Conservation (phyloP, 345 rosid genomes). For the Arabis hirsuta region DNA sequence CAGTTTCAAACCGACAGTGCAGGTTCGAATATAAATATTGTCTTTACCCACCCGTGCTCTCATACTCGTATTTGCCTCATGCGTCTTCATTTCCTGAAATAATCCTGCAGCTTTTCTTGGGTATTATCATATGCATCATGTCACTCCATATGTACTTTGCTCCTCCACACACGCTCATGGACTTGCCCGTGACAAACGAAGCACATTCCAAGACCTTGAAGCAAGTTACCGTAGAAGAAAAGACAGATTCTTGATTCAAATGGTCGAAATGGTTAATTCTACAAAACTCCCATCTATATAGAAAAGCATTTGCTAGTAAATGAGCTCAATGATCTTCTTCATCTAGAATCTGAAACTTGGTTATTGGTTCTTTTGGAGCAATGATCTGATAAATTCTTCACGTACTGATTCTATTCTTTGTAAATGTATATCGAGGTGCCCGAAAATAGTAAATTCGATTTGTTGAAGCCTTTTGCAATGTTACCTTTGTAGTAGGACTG, state of each 20-base stretch:
- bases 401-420: not conserved
- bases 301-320: conserved; percentile 8
- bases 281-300: conserved; percentile 13
- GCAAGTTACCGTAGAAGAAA: conserved; percentile 59
- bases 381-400: conserved; percentile 12
- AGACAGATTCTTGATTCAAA: conserved; percentile 58
- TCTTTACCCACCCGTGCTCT: no score
- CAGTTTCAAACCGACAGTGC: conserved; percentile 71
- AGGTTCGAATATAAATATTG: conserved; percentile 46
- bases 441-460: conserved; percentile 15
- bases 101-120: conserved; percentile 87
- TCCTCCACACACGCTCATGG: conserved; percentile 70
- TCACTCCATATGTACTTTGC: conserved; percentile 95
- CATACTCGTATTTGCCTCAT: conserved; percentile 17
- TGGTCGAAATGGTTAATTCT: conserved; percentile 1
- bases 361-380: not conserved
- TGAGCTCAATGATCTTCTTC: conserved; percentile 7
- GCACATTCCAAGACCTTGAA: conserved; percentile 60
- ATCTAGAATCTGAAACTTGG: conserved; percentile 7
- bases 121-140: conserved; percentile 93
- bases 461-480: not conserved
- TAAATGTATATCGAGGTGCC: conserved; percentile 20
- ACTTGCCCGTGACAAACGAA: conserved; percentile 56
- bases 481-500: not conserved
- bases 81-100: not conserved